A percentile compares a stretch with the other conserved stretches of the same genome.
Conservation (phyloP, 2,329 filamentous ascomycete species). For the Trichophyton schoenleinii region DNA sequence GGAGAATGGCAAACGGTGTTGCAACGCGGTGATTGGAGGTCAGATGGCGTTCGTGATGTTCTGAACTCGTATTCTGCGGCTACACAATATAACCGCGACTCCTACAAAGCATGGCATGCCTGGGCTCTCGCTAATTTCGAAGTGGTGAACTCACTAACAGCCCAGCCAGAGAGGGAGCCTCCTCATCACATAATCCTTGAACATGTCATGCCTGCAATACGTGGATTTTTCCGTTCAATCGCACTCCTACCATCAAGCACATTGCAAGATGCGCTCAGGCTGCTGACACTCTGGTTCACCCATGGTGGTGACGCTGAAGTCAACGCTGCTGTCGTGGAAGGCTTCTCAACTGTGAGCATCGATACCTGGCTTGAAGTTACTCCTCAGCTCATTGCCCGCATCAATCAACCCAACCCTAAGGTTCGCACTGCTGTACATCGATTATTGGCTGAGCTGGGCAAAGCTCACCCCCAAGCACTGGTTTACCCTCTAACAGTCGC, state of each 20-base stretch:
- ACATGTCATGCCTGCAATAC: slow-evolving; percentile 87
- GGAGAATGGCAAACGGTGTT: slow-evolving; percentile 89
- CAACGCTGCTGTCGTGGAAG: slow-evolving; percentile 75
- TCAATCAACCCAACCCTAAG: slow-evolving; percentile 85
- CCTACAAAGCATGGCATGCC: slow-evolving; percentile 99
- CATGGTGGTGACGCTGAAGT: slow-evolving; percentile 84
- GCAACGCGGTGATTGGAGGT: slow-evolving; percentile 79
- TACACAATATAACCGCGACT: slow-evolving; percentile 83
- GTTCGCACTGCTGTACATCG: slow-evolving; percentile 88
- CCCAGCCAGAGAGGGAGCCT: slow-evolving; percentile 49
- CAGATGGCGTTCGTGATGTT: slow-evolving; percentile 75
- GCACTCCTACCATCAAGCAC: slow-evolving; percentile 83
- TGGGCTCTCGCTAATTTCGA: slow-evolving; percentile 99
- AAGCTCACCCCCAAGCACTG: slow-evolving; percentile 86
- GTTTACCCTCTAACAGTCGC: slow-evolving; percentile 96
- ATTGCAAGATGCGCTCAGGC: slow-evolving; percentile 81
- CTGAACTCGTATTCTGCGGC: slow-evolving; percentile 82
- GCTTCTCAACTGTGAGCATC: slow-evolving; percentile 81
- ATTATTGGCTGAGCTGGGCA: slow-evolving; percentile 79
- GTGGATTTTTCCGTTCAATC: slow-evolving; percentile 96
- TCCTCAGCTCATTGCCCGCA: slow-evolving; percentile 89
- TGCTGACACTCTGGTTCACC: slow-evolving; percentile 92
- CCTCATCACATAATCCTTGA: slow-evolving; percentile 61
- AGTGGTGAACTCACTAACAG: slow-evolving; percentile 72
- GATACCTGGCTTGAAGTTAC: slow-evolving; percentile 99